phyloP scores from a whole-genome alignment of 768 basidiomycete species.

The Russula virescens region DNA sequence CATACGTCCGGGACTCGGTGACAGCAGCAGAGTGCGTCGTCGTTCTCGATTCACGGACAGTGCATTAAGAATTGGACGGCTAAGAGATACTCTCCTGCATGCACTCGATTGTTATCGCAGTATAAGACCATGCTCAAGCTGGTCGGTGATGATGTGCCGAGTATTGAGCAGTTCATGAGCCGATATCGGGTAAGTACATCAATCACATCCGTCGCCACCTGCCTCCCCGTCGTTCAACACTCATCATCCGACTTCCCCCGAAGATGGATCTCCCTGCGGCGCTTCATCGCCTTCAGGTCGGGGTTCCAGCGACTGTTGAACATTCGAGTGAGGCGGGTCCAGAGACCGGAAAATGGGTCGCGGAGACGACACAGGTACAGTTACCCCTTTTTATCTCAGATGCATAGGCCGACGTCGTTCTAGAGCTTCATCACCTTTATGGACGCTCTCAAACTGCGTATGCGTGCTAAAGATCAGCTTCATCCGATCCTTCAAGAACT shows the following conservation, averaged over 20 bases:
- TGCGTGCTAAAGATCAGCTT: constrained; percentile 95
- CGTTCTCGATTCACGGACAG: constrained; percentile 2
- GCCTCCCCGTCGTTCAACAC: background rate
- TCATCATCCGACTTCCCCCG: too few species aligned
- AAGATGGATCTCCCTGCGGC: constrained; percentile 95
- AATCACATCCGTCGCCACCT: too few species aligned
- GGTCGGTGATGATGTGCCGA: constrained; percentile 82
- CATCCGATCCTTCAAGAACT: constrained; percentile 93
- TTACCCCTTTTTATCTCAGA: background rate
- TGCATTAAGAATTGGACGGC: constrained; percentile 32
- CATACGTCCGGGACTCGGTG: constrained; percentile 91
- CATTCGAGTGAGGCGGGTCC: constrained; percentile 90
- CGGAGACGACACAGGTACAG: constrained; percentile 92
- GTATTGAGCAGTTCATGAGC: constrained; percentile 86
- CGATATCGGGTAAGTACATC: constrained; percentile 51
- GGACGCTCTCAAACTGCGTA: constrained; percentile 88
- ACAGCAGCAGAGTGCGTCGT: constrained; percentile 79
- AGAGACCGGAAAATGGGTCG: constrained; percentile 95
- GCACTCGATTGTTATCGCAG: constrained; percentile 87
- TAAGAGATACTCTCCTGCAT: constrained; percentile 93
- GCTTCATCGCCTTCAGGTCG: constrained; percentile 81
- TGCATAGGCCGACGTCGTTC: background rate
- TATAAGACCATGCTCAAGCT: constrained; percentile 97
- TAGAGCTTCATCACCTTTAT: constrained; percentile 98
- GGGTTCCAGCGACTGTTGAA: constrained; percentile 95